Conservation (phyloP, 306 rosid species). For the Styphnolobium japonicum region DNA sequence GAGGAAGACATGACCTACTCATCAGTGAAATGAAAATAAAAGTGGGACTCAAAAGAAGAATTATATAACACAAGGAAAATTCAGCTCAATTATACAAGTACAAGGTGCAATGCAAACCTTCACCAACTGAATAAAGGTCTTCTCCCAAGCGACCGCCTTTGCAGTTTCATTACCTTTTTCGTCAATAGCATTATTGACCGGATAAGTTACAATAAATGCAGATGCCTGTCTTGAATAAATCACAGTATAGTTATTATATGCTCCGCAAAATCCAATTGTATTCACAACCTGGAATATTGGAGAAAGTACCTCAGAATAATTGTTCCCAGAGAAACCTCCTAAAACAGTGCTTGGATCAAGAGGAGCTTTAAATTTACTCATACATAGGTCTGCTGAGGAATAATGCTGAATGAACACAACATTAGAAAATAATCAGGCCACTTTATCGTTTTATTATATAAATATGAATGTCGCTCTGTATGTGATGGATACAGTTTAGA, state of each 20-base stretch:
- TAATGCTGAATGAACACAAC: conserved; percentile 65
- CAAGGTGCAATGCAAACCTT: conserved; percentile 69
- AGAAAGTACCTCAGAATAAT: conserved; percentile 76
- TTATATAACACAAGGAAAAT: background rate
- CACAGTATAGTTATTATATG: conserved; percentile 33
- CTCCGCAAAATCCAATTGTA: conserved; percentile 14
- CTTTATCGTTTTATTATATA: conserved; percentile 3
- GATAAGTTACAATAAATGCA: conserved; percentile 83
- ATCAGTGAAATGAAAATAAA: background rate
- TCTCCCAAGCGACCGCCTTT: conserved; percentile 94
- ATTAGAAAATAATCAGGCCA: conserved; percentile 16
- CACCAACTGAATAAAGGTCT: conserved; percentile 80
- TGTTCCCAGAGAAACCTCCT: conserved; percentile 82
- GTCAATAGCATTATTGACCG: conserved; percentile 78
- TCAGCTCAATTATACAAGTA: background rate
- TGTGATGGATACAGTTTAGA: conserved; percentile 8
- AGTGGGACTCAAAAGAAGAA: background rate
- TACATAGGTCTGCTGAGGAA: conserved; percentile 87
- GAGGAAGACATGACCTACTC: background rate
- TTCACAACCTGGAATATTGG: conserved; percentile 21
- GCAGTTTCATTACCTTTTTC: conserved; percentile 65
- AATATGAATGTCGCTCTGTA: background rate
- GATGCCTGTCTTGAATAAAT: conserved; percentile 73
- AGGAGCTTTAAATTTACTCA: conserved; percentile 95
- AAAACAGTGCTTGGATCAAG: conserved; percentile 97